Evolutionary conservation across 78 protist genomes (phyloP), one percentile per base, ranked within the genome.

Genomic region (Tieghemostelium lacteum): DNA sequence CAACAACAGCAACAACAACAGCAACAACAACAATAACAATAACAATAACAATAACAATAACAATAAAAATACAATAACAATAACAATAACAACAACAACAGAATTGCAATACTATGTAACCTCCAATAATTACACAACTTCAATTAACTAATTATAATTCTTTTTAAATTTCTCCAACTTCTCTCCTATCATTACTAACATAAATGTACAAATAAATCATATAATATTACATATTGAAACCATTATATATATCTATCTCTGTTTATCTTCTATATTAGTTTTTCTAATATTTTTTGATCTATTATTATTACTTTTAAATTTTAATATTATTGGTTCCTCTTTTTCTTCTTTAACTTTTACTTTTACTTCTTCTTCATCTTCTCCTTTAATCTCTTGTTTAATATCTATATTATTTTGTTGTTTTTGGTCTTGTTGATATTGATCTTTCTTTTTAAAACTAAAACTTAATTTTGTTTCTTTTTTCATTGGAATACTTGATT

Each of bases 191-290:
- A 57, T 19, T 16, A n/a, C 33, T 19, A 57, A 57, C 63, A 57
- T 19, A 57, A 49, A 49, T 16, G 54, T 49, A 49, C 12, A 16
- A 16, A 49, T 12, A 12, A 49, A 49, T 49, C 12, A 49, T 49
- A 57, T 57, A 57, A 22, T 19, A 20, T 20, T 58, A n/a, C n/a
- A n/a, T n/a, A n/a, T n/a, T n/a, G n/a, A n/a, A n/a, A n/a, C n/a
- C n/a, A n/a, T n/a, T n/a, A n/a, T n/a, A n/a, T n/a, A n/a, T n/a
- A n/a, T n/a, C n/a, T 22, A 65, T n/a, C 34, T 12, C 19, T 65
- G 73, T 37, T 65, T 65, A 72, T 57, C 78, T 57, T 61, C 78
- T 20, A 61, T 42, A 72, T 40, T 42, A 40, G 65, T 60, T 72
- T 60, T 72, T 36, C 66, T 72, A 29, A n/a, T 72, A 60, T 72